Conservation (phyloP, 1,284 basidiomycete genomes). For the Leucoagaricus sp. region DNA sequence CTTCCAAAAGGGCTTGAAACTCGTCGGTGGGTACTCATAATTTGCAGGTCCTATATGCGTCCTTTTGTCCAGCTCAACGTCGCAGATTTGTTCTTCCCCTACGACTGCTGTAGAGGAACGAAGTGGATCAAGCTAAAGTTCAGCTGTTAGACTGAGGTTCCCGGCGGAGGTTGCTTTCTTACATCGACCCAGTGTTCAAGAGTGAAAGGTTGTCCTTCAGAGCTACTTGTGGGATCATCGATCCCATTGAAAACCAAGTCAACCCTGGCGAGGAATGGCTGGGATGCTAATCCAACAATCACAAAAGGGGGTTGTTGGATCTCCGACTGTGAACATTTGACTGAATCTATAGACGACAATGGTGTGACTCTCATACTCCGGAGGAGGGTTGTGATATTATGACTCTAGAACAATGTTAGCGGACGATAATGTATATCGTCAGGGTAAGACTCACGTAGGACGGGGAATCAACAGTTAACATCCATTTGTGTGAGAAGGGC, state of each 20-base stretch:
- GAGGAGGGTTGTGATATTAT: constrained; percentile 56
- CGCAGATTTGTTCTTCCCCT: constrained; percentile 72
- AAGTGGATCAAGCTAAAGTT: constrained; percentile 57
- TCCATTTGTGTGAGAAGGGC: constrained; percentile 65
- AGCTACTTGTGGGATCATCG: not conserved
- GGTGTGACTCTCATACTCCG: constrained; percentile 49
- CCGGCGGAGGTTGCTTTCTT: constrained; percentile 2
- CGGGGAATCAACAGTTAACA: constrained; percentile 65
- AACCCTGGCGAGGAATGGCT: constrained; percentile 65
- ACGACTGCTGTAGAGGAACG: constrained; percentile 45
- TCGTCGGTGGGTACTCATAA: constrained; percentile 29
- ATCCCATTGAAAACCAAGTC: constrained; percentile 48
- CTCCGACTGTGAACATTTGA: constrained; percentile 5
- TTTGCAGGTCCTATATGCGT: constrained; percentile 50
- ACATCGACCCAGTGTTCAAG: constrained; percentile 81
- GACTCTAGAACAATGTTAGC: constrained; percentile 37
- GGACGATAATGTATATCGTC: not conserved
- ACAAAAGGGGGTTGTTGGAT: constrained; percentile 52
- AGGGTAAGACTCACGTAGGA: constrained; percentile 56
- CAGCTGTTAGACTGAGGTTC: constrained; percentile 4
- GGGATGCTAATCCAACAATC: constrained; percentile 53
- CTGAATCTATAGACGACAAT: not conserved
- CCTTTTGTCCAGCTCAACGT: constrained; percentile 68
- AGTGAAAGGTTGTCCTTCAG: constrained; percentile 23
- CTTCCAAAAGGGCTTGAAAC: constrained; percentile 36